Base-by-base conservation (phyloP, 805 yeast species). In the Starmera dryadoides region DNA sequence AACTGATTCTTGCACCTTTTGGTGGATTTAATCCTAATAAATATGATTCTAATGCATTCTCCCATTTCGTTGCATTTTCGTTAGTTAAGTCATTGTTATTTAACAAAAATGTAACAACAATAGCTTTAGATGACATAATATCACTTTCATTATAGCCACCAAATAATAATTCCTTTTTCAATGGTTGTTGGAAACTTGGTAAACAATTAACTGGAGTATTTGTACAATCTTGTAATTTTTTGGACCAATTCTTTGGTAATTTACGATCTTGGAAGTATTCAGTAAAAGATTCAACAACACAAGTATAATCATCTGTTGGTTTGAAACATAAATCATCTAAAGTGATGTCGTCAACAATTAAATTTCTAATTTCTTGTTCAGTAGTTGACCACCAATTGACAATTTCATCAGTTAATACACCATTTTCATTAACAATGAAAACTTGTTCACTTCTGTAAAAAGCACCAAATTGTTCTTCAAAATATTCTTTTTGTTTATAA, bases 181-280 rank as follows among this genome's bases (percentile, higher is more conserved):
- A 65, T 0, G 98, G 98, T 56, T 88, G 97, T 53, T 86, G 95
- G 60, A 89, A 91, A 0, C 80, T 62, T 0, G 98, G 98, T 30
- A 91, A 63, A 55, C 98, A 91, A 45, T 76, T 81, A 2, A 91
- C 97, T 0, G 98, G 98, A 1, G 86, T 75, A 16, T 71, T 66
- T 0, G 93, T 71, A 56, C 98, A 91, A 4, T 60, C 54, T 38
- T 66, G 52, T 10, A 91, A 54, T 38, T 72, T 64, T 2, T 53
- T 45, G 31, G 66, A 55, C 95, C 95, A 91, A 18, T 63, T 63
- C 1, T 48, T 50, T 30, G 75, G 74, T 4, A 82, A 59, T 33
- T 75, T 72, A 1, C 93, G 94, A 25, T 71, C 71, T 25, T 25
- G 28, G 56, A 87, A 89, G 55, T 89, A 91, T 55, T 88, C 96